phyloP scores from a whole-genome alignment of 2,329 filamentous ascomycete genomes.

The Diaporthe sp. region DNA sequence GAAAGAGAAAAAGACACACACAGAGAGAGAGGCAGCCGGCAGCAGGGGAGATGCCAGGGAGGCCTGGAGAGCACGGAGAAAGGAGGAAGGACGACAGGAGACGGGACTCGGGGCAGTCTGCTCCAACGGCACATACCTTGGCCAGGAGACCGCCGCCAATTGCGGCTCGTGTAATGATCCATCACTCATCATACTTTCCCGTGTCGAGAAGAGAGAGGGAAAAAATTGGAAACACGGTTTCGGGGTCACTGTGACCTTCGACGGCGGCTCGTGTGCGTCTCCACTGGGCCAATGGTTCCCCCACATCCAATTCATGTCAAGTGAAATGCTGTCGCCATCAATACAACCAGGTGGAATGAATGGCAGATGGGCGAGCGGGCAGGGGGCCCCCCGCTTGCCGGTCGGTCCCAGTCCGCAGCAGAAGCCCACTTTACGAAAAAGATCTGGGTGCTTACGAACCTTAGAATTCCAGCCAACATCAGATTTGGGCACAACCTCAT shows the following conservation, averaged over 20 bases:
- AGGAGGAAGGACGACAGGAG: background rate
- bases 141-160: constrained; percentile 16
- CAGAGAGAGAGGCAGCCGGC: background rate
- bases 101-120: background rate
- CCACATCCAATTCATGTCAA: constrained; percentile 9
- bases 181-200: constrained; percentile 21
- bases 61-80: background rate
- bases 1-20: background rate
- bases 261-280: constrained; percentile 18
- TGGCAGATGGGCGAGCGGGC: background rate
- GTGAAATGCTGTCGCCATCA: background rate
- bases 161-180: constrained; percentile 14
- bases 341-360: background rate
- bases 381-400: background rate
- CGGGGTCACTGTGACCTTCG: constrained; percentile 25
- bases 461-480: constrained; percentile 18
- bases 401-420: constrained; percentile 12
- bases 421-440: constrained; percentile 23
- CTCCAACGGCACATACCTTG: background rate
- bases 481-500: constrained; percentile 23
- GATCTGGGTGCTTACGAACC: constrained; percentile 14
- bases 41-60: background rate
- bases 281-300: background rate
- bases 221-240: constrained; percentile 6
- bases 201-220: background rate